A percentile compares a stretch with the other conserved stretches of the same genome.
Conservation (phyloP, 1,284 basidiomycete genomes). For the Ustilago xerochloae region DNA sequence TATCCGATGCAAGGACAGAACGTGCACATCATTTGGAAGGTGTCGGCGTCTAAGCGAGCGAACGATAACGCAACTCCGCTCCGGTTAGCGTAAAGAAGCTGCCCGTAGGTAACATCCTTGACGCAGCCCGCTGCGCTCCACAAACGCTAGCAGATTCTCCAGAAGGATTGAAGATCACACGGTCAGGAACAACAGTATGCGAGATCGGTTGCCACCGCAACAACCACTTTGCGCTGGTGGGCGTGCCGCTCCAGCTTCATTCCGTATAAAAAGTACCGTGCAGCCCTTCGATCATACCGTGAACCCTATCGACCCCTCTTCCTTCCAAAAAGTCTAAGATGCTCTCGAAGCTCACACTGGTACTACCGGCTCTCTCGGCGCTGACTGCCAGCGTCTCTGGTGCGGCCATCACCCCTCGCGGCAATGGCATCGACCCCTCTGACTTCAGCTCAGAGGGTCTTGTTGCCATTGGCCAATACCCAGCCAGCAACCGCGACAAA, state of each 20-base stretch:
- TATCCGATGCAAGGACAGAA: constrained; percentile 7
- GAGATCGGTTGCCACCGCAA: no score
- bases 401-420: constrained; percentile 18
- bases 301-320: not conserved
- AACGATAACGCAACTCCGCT: constrained; percentile 4
- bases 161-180: no score
- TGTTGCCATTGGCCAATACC: constrained; percentile 67
- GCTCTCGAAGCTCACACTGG: constrained; percentile 12
- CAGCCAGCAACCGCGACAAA: constrained; percentile 58
- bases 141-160: no score
- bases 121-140: no score
- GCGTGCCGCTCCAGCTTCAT: not conserved
- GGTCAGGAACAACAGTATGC: no score
- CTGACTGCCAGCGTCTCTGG: constrained; percentile 7
- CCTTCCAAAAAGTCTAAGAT: constrained; percentile 12
- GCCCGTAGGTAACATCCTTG: no score
- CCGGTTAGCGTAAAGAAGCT: not conserved
- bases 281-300: no score
- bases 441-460: constrained; percentile 66
- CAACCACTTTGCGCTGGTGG: no score
- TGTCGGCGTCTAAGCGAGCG: constrained; percentile 10
- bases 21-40: constrained; percentile 7
- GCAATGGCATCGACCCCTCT: constrained; percentile 29
- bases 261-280: not conserved
- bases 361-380: constrained; percentile 14